Base-by-base conservation (phyloP, 1,139 yeast species). In the Kurtzmaniella natalensis region DNA sequence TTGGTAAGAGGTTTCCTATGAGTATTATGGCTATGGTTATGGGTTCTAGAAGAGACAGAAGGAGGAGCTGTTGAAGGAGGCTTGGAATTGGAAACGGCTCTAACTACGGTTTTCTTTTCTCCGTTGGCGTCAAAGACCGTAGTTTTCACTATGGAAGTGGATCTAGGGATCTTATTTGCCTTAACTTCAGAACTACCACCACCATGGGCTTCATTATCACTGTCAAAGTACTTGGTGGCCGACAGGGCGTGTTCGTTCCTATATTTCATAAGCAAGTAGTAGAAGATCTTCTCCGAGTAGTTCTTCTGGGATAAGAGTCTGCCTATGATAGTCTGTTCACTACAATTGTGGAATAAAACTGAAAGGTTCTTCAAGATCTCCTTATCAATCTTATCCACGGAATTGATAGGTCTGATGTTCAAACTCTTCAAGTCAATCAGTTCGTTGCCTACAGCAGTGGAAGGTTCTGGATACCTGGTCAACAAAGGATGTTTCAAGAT, bases 261-360 rank as follows among this genome's bases (percentile, higher is more conserved):
- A 57, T 92, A 92, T 49, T 86, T 81, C 67, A 82, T 67, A 41
- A 92, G 65, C 38, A 94, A 63, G 41, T 87, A 82, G 59, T 92
- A 94, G 48, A 92, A 92, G 37, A 92, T 78, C 64, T 92, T 94
- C 51, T 94, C 98, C 1, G 94, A 77, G 44, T 82, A 83, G 36
- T 78, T 73, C 19, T 67, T 75, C 0, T 76, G 67, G 2, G 80
- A 67, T 32, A 82, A 47, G 28, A 92, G 65, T 39, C 78, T 73
- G 7, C 73, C 58, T 25, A 84, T 62, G 25, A 92, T 77, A 9
- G 72, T 60, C 14, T 75, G 70, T 38, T 76, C 76, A 25, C 78
- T 70, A 38, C 87, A 85, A 32, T 95, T 95, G 55, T 89, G 97
- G 80, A 96, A 92, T 38, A 92, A 63, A 20, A 89, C 88, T 37